Percentiles rank a stretch among this genome's conserved stretches.
Evolutionary conservation across 192 early-diverging fungal species (phyloP).

Genomic region (Thamnidium elegans): DNA sequence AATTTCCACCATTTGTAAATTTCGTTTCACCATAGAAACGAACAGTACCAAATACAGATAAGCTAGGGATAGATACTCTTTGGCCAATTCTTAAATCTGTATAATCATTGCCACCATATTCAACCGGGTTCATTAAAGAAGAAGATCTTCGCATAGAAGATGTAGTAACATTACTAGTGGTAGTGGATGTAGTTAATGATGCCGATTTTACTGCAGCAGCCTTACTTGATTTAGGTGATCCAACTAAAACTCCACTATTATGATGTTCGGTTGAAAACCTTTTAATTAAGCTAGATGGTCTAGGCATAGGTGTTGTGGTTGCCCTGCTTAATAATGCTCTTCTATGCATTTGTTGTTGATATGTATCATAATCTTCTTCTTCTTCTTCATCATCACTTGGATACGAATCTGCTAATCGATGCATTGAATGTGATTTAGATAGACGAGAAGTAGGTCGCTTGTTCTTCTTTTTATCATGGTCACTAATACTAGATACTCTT

Average conservation of each 20-base stretch:
- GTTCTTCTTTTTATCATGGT: not conserved
- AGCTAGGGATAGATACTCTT: conserved; percentile 16
- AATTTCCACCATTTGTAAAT: conserved; percentile 64
- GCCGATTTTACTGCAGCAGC: too few species aligned
- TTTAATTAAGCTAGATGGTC: conserved; percentile 11
- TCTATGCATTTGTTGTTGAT: not conserved
- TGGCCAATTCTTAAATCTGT: conserved; percentile 4
- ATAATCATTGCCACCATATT: not conserved
- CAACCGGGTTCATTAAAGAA: too few species aligned
- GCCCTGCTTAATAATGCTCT: conserved; percentile 5
- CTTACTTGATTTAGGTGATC: not conserved
- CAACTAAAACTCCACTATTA: not conserved
- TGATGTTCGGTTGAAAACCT: conserved; percentile 2
- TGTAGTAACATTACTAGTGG: not conserved
- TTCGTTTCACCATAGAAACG: conserved; percentile 65
- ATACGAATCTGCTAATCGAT: conserved; percentile 1
- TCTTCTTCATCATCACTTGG: conserved; percentile 11
- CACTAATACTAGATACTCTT: not conserved
- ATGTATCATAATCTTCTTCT: conserved; percentile 4
- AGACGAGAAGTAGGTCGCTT: not conserved
- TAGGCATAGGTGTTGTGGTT: conserved; percentile 14
- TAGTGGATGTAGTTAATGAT: not conserved
- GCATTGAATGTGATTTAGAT: conserved; percentile 13
- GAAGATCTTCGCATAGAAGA: too few species aligned
- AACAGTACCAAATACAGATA: conserved; percentile 52